These are phyloP conservation scores for Microsporum audouinii DNA, from an alignment of 2,329 filamentous ascomycete species.

Conservation along the genomic window DNA sequence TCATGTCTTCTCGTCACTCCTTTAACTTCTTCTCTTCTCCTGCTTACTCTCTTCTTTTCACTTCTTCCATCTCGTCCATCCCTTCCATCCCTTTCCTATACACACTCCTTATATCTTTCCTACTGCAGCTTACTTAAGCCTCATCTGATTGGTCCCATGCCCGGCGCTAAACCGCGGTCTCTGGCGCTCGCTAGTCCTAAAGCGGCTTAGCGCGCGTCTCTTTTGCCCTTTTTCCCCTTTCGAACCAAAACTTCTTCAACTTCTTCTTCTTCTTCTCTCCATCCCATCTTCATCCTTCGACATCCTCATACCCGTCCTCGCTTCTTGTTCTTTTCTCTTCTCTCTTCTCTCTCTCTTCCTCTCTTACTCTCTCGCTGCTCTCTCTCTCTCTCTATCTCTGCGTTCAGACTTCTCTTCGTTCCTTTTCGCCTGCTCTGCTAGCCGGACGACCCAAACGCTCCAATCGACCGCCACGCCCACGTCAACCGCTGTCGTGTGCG, in stretches of 20 bases:
- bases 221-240: slow-evolving; percentile 6
- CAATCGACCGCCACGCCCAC: neutral
- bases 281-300: slow-evolving; percentile 13
- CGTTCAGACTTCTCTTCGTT: slow-evolving; percentile 3
- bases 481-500: slow-evolving; percentile 15
- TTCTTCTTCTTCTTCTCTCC: slow-evolving; percentile 15
- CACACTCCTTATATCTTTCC: neutral
- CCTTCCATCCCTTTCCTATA: neutral
- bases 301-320: slow-evolving; percentile 9
- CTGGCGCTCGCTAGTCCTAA: neutral
- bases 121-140: slow-evolving; percentile 2
- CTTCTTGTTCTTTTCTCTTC: slow-evolving; percentile 12
- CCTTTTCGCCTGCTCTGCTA: slow-evolving; percentile 5
- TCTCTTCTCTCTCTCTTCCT: slow-evolving; percentile 11
- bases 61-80: neutral
- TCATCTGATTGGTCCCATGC: neutral
- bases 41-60: neutral
- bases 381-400: slow-evolving; percentile 5
- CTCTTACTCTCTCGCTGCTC: slow-evolving; percentile 5
- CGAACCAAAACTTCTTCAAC: neutral
- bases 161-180: neutral
- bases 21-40: neutral
- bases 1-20: neutral
- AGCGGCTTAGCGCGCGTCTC: slow-evolving; percentile 1
- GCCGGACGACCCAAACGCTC: neutral